These are phyloP conservation scores for Aspergillus incahuasiensis DNA, from an alignment of 495 filamentous ascomycete species.

Conservation along the genomic window DNA sequence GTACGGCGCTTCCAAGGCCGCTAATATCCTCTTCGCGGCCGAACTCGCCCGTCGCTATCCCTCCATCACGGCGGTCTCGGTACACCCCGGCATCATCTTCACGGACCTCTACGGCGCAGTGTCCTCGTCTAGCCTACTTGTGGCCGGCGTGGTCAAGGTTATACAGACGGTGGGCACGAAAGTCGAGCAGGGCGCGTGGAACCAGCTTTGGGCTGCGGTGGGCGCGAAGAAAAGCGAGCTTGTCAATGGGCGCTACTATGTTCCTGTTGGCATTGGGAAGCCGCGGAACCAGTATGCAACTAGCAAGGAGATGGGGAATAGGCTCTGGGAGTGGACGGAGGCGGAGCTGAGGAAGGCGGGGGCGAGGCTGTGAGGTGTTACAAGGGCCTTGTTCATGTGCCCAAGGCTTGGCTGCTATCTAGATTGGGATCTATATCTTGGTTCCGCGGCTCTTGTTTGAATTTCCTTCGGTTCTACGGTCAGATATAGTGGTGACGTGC, in stretches of 20 bases:
- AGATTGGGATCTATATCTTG: too few relatives aligned
- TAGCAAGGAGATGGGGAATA: background rate
- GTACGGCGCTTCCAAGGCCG: constrained; percentile 56
- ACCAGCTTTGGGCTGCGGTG: constrained; percentile 39
- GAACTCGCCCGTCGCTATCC: constrained; percentile 44
- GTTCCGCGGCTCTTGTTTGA: too few relatives aligned
- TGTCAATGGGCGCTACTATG: background rate
- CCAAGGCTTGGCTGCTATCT: too few relatives aligned
- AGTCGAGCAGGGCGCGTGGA: constrained; percentile 29
- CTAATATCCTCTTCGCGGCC: constrained; percentile 54
- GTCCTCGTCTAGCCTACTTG: constrained; percentile 7
- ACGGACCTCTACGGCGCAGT: constrained; percentile 28
- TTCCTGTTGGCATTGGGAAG: background rate
- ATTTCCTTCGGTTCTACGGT: too few relatives aligned
- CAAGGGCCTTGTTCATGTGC: too few relatives aligned
- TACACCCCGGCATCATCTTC: constrained; percentile 44
- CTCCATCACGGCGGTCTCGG: constrained; percentile 37
- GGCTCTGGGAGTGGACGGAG: constrained; percentile 1
- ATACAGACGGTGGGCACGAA: constrained; percentile 18
- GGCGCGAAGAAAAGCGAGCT: background rate
- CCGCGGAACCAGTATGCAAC: background rate
- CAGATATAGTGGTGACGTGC: background rate
- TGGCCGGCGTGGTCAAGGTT: constrained; percentile 9
- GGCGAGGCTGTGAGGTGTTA: background rate
- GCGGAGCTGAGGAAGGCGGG: background rate